Evolutionary conservation across 192 early-diverging fungal species (phyloP).

Genomic region (Coemansia sp.): DNA sequence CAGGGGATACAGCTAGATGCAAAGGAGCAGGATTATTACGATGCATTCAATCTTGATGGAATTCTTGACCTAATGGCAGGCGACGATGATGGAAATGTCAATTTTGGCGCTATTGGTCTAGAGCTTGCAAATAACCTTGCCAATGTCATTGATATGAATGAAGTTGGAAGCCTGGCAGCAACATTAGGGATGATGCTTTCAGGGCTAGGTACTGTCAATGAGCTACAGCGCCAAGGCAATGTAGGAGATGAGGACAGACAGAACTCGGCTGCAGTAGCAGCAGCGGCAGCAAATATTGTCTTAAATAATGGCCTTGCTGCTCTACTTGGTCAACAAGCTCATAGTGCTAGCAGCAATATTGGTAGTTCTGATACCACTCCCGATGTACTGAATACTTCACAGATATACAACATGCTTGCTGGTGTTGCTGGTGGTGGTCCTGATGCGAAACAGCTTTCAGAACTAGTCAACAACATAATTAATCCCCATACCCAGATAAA

Average conservation of each 20-base stretch:
- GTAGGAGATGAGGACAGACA: neutral
- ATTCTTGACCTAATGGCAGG: conserved; percentile 47
- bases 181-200: conserved; percentile 45
- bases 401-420: conserved; percentile 14
- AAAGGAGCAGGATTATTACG: neutral
- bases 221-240: conserved; percentile 26
- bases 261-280: neutral
- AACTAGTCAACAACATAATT: conserved; percentile 3
- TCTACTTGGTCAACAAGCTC: conserved; percentile 22
- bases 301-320: conserved; percentile 31
- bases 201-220: conserved; percentile 34
- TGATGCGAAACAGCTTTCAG: conserved; percentile 6
- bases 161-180: conserved; percentile 41
- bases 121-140: conserved; percentile 45
- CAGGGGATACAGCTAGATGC: neutral
- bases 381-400: neutral
- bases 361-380: neutral
- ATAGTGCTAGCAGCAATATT: neutral
- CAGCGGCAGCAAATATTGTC: conserved; percentile 7
- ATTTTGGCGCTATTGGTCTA: conserved; percentile 46
- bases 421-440: neutral
- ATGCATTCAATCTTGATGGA: conserved; percentile 38
- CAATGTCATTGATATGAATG: conserved; percentile 49
- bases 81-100: conserved; percentile 43
- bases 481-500: neutral